Percentiles rank a stretch among this genome's conserved stretches.
Evolutionary conservation across 108 stramenopile species (phyloP).

Genomic region (Craspedostauros australis): DNA sequence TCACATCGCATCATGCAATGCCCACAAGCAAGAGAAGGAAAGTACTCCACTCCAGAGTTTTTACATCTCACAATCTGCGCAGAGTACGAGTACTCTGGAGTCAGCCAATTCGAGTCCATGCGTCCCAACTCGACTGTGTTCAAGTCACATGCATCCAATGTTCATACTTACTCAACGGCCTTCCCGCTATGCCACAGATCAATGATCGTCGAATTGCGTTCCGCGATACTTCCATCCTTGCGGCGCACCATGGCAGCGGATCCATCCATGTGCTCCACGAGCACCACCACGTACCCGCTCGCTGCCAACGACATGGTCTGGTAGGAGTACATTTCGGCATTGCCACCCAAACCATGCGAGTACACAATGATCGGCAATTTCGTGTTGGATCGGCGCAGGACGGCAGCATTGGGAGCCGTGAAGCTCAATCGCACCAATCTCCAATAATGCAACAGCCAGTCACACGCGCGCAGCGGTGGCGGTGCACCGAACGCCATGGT

Average conservation of each 20-base stretch:
- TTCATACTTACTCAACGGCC: constrained; percentile 2
- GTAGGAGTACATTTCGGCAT: constrained; percentile 39
- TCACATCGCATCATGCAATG: no score
- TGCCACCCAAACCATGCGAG: constrained; percentile 61
- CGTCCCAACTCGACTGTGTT: no score
- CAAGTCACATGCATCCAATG: no score
- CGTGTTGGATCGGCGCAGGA: not conserved
- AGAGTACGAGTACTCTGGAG: no score
- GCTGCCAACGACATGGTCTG: constrained; percentile 46
- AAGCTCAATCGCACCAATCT: constrained; percentile 12
- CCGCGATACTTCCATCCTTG: constrained; percentile 20
- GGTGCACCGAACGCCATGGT: constrained; percentile 41
- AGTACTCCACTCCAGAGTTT: constrained; percentile 4
- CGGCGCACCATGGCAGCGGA: constrained; percentile 21
- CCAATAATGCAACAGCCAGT: constrained; percentile 46
- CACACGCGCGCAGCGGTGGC: constrained; percentile 24
- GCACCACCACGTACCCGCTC: constrained; percentile 39
- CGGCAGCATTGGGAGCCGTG: constrained; percentile 7
- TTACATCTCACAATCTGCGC: constrained; percentile 8
- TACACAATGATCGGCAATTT: constrained; percentile 41
- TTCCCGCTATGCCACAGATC: not conserved
- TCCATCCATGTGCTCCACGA: constrained; percentile 48
- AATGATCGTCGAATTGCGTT: not conserved
- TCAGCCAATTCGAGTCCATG: no score
- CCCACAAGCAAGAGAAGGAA: no score